Percentiles rank a stretch among this genome's conserved stretches.
These are phyloP conservation scores for Corinectria fuckeliana DNA, from an alignment of 2,329 filamentous ascomycete genomes.

Conservation along the genomic window DNA sequence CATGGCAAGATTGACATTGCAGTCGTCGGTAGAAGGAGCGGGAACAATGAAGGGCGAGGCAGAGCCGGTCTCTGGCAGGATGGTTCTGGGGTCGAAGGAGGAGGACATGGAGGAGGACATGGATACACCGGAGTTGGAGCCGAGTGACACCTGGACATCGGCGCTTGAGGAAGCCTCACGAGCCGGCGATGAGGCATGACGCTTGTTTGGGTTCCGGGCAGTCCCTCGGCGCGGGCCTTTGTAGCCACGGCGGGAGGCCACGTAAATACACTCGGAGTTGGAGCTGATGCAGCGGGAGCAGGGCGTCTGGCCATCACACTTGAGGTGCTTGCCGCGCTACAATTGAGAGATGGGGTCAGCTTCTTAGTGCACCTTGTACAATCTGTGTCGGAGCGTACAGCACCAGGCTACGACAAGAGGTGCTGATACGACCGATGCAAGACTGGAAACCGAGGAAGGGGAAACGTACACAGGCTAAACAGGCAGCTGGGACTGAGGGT, in stretches of 20 bases:
- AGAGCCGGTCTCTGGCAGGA: conserved; percentile 20
- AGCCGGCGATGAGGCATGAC: conserved; percentile 53
- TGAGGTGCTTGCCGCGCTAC: conserved; percentile 71
- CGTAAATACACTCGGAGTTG: conserved; percentile 70
- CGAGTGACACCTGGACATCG: conserved; percentile 52
- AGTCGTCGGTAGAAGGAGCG: conserved; percentile 17
- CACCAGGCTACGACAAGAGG: not conserved
- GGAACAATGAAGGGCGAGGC: conserved; percentile 29
- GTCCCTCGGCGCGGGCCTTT: conserved; percentile 60
- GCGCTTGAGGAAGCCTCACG: conserved; percentile 22
- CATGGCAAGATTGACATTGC: conserved; percentile 18
- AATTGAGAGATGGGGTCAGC: conserved; percentile 11
- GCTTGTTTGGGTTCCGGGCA: conserved; percentile 56
- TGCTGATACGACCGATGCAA: not conserved
- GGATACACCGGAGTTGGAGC: conserved; percentile 39
- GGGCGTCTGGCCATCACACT: conserved; percentile 74
- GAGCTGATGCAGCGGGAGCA: conserved; percentile 70
- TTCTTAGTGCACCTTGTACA: not conserved
- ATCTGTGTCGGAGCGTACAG: not conserved
- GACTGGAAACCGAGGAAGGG: not conserved
- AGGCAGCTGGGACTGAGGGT: conserved; percentile 56
- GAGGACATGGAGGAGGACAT: conserved; percentile 13
- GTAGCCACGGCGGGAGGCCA: conserved; percentile 77
- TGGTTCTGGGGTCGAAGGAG: conserved; percentile 21
- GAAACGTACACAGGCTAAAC: conserved; percentile 60